These are phyloP conservation scores for Teratosphaeria viscida DNA, from an alignment of 2,329 filamentous ascomycete species.

Conservation along the genomic window DNA sequence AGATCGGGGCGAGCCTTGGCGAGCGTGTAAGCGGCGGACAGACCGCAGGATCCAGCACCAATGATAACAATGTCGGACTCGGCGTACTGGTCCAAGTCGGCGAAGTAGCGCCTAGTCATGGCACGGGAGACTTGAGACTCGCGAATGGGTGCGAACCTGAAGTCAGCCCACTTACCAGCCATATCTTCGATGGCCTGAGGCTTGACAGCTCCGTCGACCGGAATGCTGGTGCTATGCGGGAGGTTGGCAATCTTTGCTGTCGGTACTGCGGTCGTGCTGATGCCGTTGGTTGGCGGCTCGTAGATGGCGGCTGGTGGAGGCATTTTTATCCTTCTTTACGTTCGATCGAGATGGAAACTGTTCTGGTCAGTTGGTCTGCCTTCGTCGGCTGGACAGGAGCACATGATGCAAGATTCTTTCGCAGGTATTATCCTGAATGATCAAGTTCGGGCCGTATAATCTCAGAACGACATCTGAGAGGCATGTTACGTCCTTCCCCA, in stretches of 20 bases:
- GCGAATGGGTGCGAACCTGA: constrained; percentile 76
- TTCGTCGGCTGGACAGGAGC: constrained; percentile 31
- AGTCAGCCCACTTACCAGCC: constrained; percentile 67
- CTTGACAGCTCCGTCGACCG: constrained; percentile 31
- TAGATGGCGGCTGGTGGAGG: constrained; percentile 61
- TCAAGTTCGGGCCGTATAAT: constrained; percentile 94
- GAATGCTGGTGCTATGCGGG: constrained; percentile 25
- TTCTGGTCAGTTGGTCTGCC: constrained; percentile 19
- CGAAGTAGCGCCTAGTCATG: constrained; percentile 89
- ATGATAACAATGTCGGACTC: constrained; percentile 92
- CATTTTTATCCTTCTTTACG: constrained; percentile 47
- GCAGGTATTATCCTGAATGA: constrained; percentile 94
- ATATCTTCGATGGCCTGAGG: constrained; percentile 53
- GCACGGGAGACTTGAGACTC: constrained; percentile 83
- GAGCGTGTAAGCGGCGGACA: constrained; percentile 75
- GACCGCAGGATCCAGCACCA: constrained; percentile 78
- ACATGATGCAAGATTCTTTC: constrained; percentile 71
- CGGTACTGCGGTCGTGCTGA: constrained; percentile 33
- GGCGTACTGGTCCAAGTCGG: constrained; percentile 77
- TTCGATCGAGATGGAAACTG: constrained; percentile 22
- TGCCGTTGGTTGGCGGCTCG: constrained; percentile 31
- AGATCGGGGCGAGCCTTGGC: constrained; percentile 77
- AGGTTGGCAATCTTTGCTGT: constrained; percentile 38
- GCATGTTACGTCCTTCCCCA: constrained; percentile 10
- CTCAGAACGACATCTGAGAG: constrained; percentile 49